Base-by-base conservation (phyloP, 345 rosid genomes). In the Salix arbutifolia region DNA sequence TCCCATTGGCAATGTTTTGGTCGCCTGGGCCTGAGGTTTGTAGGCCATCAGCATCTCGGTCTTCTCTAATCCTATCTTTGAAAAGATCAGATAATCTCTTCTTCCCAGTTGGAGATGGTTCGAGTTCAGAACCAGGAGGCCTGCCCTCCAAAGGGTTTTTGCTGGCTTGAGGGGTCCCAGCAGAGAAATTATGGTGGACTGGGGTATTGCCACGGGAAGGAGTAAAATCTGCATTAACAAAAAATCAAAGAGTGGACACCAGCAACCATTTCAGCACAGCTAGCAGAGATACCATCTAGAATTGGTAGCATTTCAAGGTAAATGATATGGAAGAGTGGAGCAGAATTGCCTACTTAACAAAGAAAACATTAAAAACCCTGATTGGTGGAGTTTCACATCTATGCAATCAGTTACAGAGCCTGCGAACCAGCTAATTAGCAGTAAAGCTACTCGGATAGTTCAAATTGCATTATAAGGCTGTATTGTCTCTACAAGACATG, bases 171-270 rank as follows among this genome's bases (percentile, higher is more conserved):
- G 89, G 91, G 30, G 78, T 77, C 70, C 90, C 87, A 7, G 56
- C 65, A 1, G 90, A 83, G 84, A 91, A 85, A 65, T 75, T 85
- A 53, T 82, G 85, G 78, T 89, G 95, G 74, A 90, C 89, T 10
- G 98, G 99, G 77, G 98, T 92, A 72, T 71, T 91, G 61, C 98
- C 99, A 26, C 85, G 87, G 48, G 97, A 96, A 31, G 98, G 98
- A 62, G 97, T 96, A 83, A 93, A 92, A 85, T 96, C 98, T 96
- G 90, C 83, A 81, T 18, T 53, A 17, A 6, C 10, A 37, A 65
- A 60, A 31, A 65, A 46, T 48, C 23, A 65, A 1, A 4, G 3
- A 64, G 35, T 35, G 21, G 30, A 46, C 46, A 64, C 46, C 38
- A 18, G 37, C 64, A 4, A 37, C 18, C 11, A 48, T 31, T 74